A percentile compares a stretch with the other conserved stretches of the same genome.
phyloP scores from a whole-genome alignment of 2,329 filamentous ascomycete genomes.

The Monilinia laxa region DNA sequence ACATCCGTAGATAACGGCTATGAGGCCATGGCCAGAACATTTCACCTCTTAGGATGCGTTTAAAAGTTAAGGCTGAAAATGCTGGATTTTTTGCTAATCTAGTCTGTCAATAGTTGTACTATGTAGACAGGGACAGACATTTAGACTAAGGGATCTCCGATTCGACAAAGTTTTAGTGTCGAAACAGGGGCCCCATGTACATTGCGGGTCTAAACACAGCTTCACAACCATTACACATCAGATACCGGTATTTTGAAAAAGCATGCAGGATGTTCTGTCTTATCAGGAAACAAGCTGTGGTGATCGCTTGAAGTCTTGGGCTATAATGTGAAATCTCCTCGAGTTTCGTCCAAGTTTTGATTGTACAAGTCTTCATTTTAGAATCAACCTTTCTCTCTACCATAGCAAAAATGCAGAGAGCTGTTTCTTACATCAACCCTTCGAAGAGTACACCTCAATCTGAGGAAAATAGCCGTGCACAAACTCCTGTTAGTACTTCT shows the following conservation, averaged over 20 bases:
- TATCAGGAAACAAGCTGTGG: constrained; percentile 16
- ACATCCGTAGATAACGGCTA: constrained; percentile 4
- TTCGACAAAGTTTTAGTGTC: constrained; percentile 13
- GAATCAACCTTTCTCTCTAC: constrained; percentile 2
- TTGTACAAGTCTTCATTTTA: constrained; percentile 13
- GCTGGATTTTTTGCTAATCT: constrained; percentile 7
- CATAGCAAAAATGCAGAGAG: constrained; percentile 19
- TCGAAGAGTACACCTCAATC: constrained; percentile 19
- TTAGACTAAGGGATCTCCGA: constrained; percentile 11
- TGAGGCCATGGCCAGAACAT: constrained; percentile 3
- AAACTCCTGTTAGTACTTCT: constrained; percentile 15
- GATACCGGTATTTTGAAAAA: constrained; percentile 5
- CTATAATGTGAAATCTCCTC: constrained; percentile 24
- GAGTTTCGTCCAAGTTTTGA: constrained; percentile 1
- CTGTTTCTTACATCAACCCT: constrained; percentile 5
- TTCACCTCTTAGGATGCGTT: background rate
- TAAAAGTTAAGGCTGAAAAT: constrained; percentile 12
- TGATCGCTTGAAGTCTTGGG: constrained; percentile 17
- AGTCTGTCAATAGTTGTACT: constrained; percentile 21
- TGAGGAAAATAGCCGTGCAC: constrained; percentile 20
- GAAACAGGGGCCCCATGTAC: constrained; percentile 14
- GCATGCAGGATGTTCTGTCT: constrained; percentile 16
- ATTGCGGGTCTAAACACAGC: constrained; percentile 18
- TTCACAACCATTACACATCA: constrained; percentile 7
- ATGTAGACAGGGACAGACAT: constrained; percentile 17